Base-by-base conservation (phyloP, 768 basidiomycete genomes). In the Holtermanniella nyarrowii region DNA sequence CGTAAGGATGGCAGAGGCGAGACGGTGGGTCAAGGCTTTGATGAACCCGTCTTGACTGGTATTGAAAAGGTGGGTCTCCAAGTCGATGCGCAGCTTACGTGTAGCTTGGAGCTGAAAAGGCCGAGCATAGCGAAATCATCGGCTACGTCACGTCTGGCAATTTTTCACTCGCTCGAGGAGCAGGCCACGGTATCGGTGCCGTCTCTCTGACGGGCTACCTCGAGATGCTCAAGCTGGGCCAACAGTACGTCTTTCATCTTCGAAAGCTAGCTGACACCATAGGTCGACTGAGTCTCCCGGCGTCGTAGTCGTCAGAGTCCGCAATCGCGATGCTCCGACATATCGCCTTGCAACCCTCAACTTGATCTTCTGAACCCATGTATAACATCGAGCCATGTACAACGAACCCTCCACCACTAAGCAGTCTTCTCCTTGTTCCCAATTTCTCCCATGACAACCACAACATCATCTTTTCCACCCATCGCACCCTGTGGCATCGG, bases 91-190 rank as follows among this genome's bases (percentile, higher is more conserved):
- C n/a, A n/a, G n/a, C n/a, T n/a, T n/a, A n/a, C n/a, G 24, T 24
- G 16, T 41, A 57, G 59, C 50, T 58, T n/a, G 62, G 57, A 20
- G 63, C 76, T 53, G 56, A 69, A 4, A 66, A 72, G 5, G 76
- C 81, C 4, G 60, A 73, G 1, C 63, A 75, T 44, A 66, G 73
- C 2, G 64, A 72, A 2, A 76, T 86, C 22, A 80, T 93, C 48
- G 91, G 93, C 0, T 86, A 85, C 61, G 77, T 89, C 18, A 88
- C 88, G 0, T 83, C 85, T 2, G 91, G 90, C 0, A 82, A 82
- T 54, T 84, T 79, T 65, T 91, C 90, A 1, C 76, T 96, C 5
- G 77, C 81, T 0, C 78, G 82, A 24, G 91, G 91, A 0, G 73
- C 78, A 53, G 89, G 87, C 0, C 80, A 80, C 60, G 90, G 80